These are phyloP conservation scores for Limtongia smithiae DNA, from an alignment of 805 yeast species.

Conservation along the genomic window DNA sequence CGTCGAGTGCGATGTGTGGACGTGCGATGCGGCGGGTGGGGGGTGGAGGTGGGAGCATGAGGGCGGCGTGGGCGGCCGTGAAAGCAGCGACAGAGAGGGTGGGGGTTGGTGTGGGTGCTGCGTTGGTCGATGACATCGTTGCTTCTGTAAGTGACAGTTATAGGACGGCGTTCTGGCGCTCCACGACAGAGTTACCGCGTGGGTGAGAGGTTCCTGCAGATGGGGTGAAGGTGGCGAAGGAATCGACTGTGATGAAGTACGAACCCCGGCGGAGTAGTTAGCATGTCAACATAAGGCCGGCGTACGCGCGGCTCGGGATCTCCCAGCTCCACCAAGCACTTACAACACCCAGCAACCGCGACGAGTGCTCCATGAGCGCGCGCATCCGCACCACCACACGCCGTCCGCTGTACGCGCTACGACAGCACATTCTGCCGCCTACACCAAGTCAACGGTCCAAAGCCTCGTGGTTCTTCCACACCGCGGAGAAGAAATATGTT, in stretches of 20 bases:
- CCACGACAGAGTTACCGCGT: too few relatives aligned
- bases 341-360: too few relatives aligned
- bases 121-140: not conserved
- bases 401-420: not conserved
- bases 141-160: too few relatives aligned
- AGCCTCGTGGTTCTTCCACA: not conserved
- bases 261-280: not conserved
- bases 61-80: not conserved
- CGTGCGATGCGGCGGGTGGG: conserved; percentile 6
- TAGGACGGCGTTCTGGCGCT: too few relatives aligned
- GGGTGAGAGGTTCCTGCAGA: too few relatives aligned
- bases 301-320: too few relatives aligned
- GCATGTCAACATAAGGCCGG: not conserved
- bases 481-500: not conserved
- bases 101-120: not conserved
- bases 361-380: not conserved
- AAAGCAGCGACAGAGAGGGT: not conserved
- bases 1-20: conserved; percentile 30
- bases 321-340: too few relatives aligned
- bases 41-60: conserved; percentile 20
- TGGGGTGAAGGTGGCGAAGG: too few relatives aligned
- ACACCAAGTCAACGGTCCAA: not conserved
- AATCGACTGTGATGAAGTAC: not conserved
- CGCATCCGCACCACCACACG: not conserved
- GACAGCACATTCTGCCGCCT: not conserved